These are phyloP conservation scores for Leccinum boreale DNA, from an alignment of 768 basidiomycete genomes.

Conservation along the genomic window DNA sequence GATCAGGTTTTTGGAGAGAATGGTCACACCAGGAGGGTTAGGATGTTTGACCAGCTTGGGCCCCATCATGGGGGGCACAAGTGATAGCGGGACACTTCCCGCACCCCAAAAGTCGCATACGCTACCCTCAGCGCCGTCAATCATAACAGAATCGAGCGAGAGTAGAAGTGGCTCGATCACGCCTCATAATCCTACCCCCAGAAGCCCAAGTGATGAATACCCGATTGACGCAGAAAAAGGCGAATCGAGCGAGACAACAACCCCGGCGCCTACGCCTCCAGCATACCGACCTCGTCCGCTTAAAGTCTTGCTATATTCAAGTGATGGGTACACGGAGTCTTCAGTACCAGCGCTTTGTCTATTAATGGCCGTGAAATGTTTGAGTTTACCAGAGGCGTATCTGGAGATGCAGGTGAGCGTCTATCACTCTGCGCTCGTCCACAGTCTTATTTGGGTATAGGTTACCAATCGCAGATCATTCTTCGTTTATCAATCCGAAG, in stretches of 20 bases:
- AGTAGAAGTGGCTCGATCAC: conserved; percentile 20
- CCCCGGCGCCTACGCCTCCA: conserved; percentile 12
- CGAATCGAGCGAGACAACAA: conserved; percentile 10
- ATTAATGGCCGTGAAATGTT: conserved; percentile 70
- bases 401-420: conserved; percentile 68
- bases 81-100: conserved; percentile 4
- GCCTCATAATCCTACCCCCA: conserved; percentile 5
- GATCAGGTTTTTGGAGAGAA: conserved; percentile 63
- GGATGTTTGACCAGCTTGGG: conserved; percentile 14
- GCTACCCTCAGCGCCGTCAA: conserved; percentile 15
- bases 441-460: conserved; percentile 9
- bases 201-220: conserved; percentile 15
- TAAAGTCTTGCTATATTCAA: conserved; percentile 76
- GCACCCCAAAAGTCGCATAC: conserved; percentile 9
- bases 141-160: conserved; percentile 16
- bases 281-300: conserved; percentile 52
- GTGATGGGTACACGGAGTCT: conserved; percentile 92
- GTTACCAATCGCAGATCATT: conserved; percentile 76
- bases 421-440: background rate
- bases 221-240: conserved; percentile 7
- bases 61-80: background rate
- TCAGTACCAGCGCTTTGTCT: conserved; percentile 83
- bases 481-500: conserved; percentile 81
- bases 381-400: conserved; percentile 85
- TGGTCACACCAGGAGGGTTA: conserved; percentile 46